Base-by-base conservation (phyloP, 805 yeast species). In the Candida awuae region DNA sequence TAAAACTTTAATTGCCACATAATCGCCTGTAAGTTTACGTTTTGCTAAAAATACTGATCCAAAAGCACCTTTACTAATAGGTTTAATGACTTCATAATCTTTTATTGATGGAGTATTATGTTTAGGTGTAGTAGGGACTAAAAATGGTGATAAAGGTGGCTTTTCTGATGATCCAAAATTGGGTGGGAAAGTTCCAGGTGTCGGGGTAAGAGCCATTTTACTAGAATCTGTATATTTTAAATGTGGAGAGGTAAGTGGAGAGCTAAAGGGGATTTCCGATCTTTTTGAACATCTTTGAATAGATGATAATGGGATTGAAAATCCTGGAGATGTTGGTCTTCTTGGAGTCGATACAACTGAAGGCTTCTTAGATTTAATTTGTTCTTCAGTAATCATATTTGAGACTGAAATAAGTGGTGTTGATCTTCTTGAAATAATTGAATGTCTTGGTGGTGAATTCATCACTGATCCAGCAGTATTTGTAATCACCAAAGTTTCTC, bases 41-140 rank as follows among this genome's bases (percentile, higher is more conserved):
- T 80, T 77, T 0, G 95, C 88, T 8, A 92, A 67, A 58, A 79
- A 92, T 2, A 92, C 99, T 27, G 94, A 82, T 0, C 98, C 98
- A 67, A 88, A 92, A 0, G 99, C 98, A 30, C 99, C 98, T 54
- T 86, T 84, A 53, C 95, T 85, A 37, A 92, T 86, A 0, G 98
- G 96, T 56, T 87, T 86, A 40, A 92, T 66, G 22, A 92, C 75
- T 51, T 86, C 95, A 59, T 87, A 92, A 57, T 94, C 97, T 43
- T 71, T 74, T 22, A 90, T 86, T 2, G 85, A 78, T 0, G 94
- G 92, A 3, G 68, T 62, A 0, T 65, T 50, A 0, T 83, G 70
- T 44, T 75, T 74, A 25, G 63, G 60, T 2, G 81, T 70, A 9
- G 77, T 72, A 1, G 90, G 80, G 1, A 84, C 74, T 32, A 87